phyloP scores from a whole-genome alignment of 768 basidiomycete species.

The Agaricus bisporus region DNA sequence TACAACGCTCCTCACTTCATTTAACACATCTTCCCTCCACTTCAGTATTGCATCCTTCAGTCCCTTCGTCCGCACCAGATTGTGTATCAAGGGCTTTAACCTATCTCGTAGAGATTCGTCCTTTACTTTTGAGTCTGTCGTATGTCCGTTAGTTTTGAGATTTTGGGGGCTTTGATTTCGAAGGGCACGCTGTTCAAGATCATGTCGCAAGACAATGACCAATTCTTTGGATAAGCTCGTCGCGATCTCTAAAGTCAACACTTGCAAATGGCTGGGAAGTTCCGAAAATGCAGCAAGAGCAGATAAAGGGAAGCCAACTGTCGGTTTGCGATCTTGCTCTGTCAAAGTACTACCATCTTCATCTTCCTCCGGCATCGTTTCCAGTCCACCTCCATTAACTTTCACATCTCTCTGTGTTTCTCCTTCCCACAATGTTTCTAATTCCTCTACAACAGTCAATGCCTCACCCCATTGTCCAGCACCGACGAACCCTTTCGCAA shows the following conservation, averaged over 20 bases:
- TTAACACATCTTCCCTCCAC: slow-evolving; percentile 67
- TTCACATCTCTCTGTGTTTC: not conserved
- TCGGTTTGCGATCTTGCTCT: slow-evolving; percentile 12
- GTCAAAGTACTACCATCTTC: not conserved
- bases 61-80: slow-evolving; percentile 69
- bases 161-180: slow-evolving; percentile 10
- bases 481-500: slow-evolving; percentile 68
- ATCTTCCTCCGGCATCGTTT: slow-evolving; percentile 5
- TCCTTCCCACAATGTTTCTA: slow-evolving; percentile 53
- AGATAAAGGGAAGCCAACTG: slow-evolving; percentile 51
- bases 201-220: slow-evolving; percentile 60
- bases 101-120: slow-evolving; percentile 52
- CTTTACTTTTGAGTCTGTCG: slow-evolving; percentile 3
- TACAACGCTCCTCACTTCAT: slow-evolving; percentile 50
- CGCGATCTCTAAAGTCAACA: slow-evolving; percentile 70
- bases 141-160: slow-evolving; percentile 1
- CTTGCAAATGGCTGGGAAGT: slow-evolving; percentile 68
- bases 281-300: slow-evolving; percentile 67
- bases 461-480: slow-evolving; percentile 89
- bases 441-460: slow-evolving; percentile 62
- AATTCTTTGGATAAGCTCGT: slow-evolving; percentile 73
- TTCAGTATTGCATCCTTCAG: slow-evolving; percentile 59
- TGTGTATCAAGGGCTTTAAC: slow-evolving; percentile 66
- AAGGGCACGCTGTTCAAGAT: slow-evolving; percentile 46
- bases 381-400: slow-evolving; percentile 3